Percentiles rank a stretch among this genome's conserved stretches.
phyloP scores from a whole-genome alignment of 78 protist species.

The Dictyostelium discoideum region dicty_2.7 NC_007088.5:75001-75500 shows the following conservation, averaged over 20 bases:
- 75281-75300: background rate
- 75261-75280: background rate
- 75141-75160: background rate
- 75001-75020: background rate
- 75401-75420: conserved; percentile 49
- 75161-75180: background rate
- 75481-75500: background rate
- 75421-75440: conserved; percentile 29
- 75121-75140: conserved; percentile 1
- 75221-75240: background rate
- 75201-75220: conserved; percentile 2
- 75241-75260: background rate
- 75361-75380: conserved; percentile 48
- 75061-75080: background rate
- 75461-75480: background rate
- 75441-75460: background rate
- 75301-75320: conserved; percentile 43
- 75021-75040: background rate
- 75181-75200: background rate
- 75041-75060: background rate
- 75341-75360: conserved; percentile 17
- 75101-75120: background rate
- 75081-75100: background rate
- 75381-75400: conserved; percentile 58
- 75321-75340: conserved; percentile 51